Base-by-base conservation (phyloP, 441 rosid genomes). In the Iberis amara region DNA sequence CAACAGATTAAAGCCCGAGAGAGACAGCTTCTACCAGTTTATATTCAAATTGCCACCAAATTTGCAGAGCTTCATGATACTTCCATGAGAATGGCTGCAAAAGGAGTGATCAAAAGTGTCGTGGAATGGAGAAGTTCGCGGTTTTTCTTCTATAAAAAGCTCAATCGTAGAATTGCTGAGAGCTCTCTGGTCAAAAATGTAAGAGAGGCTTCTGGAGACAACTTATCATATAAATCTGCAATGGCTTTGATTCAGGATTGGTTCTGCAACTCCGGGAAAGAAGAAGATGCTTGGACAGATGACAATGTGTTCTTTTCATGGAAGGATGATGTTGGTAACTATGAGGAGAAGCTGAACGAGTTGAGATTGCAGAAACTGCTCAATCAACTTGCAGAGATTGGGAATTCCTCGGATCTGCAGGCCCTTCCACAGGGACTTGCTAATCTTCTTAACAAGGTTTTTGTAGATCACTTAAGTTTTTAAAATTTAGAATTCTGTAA, bases 21-120 rank as follows among this genome's bases (percentile, higher is more conserved):
- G 71, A 94, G 79, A 69, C 89, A 77, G 69, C 92, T 94, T 59
- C 67, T 94, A 72, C 99, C 99, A 0, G 62, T 81, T 7, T 89
- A 89, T 76, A 81, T 86, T 45, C 99, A 89, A 71, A 76, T 94
- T 35, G 99, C 97, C 64, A 89, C 96, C 61, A 86, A 68, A 73
- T 94, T 94, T 44, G 96, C 97, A 0, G 99, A 94, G 68, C 95
- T 94, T 60, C 99, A 94, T 32, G 99, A 94, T 64, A 80, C 95
- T 35, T 83, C 97, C 48, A 70, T 80, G 13, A 85, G 99, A 70
- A 94, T 94, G 99, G 99, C 89, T 39, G 97, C 87, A 3, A 94
- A 94, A 61, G 97, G 97, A 41, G 96, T 89, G 41, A 89, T 94
- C 47, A 86, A 66, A 79, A 76, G 91, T 73, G 90, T 94, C 8